Percentiles rank a stretch among this genome's conserved stretches.
phyloP scores from a whole-genome alignment of 495 filamentous ascomycete genomes.

The Parachaetomium inaequale region DNA sequence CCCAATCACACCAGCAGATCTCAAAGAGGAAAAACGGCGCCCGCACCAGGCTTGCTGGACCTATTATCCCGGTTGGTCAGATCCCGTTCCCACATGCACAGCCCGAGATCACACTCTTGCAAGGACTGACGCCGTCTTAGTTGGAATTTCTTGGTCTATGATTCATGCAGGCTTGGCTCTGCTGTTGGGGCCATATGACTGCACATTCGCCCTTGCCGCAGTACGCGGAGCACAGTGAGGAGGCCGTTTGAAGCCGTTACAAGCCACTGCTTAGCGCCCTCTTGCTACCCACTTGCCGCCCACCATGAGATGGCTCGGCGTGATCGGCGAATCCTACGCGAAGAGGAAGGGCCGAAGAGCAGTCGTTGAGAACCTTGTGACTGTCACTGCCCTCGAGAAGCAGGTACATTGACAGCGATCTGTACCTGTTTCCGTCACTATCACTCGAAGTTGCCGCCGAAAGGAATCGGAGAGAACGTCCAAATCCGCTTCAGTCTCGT shows the following conservation, averaged over 20 bases:
- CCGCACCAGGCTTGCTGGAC: background rate
- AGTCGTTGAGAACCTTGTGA: background rate
- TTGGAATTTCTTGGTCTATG: background rate
- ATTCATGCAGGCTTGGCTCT: background rate
- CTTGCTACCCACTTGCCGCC: background rate
- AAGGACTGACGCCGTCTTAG: background rate
- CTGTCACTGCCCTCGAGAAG: background rate
- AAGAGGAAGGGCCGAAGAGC: background rate
- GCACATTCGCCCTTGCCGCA: background rate
- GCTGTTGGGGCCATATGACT: background rate
- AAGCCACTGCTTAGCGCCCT: background rate
- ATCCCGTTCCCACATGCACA: background rate
- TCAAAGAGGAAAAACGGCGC: too few relatives aligned
- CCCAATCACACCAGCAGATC: background rate
- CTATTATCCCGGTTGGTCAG: slow-evolving; percentile 2
- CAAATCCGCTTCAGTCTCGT: background rate
- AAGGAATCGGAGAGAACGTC: background rate
- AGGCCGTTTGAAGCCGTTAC: background rate
- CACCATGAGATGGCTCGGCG: background rate
- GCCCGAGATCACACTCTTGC: background rate
- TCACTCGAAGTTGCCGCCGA: background rate
- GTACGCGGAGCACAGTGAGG: too few relatives aligned
- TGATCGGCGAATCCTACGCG: background rate
- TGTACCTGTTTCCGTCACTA: too few relatives aligned
- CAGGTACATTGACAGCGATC: background rate